Evolutionary conservation across 108 stramenopile genomes (phyloP), one percentile per base, ranked within the genome.

Genomic region (Poteriospumella lacustris): DNA sequence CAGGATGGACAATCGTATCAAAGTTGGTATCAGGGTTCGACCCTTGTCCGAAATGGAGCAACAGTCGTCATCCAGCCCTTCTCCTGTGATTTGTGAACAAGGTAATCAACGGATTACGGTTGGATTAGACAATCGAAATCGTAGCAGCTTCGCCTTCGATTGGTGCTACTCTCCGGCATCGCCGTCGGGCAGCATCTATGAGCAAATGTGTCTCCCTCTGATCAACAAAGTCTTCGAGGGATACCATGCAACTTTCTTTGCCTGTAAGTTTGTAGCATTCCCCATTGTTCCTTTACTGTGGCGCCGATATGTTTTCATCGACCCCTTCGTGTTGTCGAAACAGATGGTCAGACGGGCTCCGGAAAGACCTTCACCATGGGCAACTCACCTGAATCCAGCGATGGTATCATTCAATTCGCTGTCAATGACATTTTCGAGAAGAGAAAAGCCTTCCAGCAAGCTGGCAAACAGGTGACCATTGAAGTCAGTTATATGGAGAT

Each of bases 321-420:
- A 56, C 24, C n/a, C n/a, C n/a, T n/a, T n/a, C n/a, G 52, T 24
- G 52, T 56, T 56, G 52, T 56, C 19, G n/a, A 26, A 9, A 64
- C 36, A 64, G 60, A 82, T 44, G 84, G 84, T 1, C 84, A 82
- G 76, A 85, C 84, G 19, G 84, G 84, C 3, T 44, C 47, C 0
- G 84, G 84, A 0, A 85, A 85, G 43, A 82, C 81, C n/a, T 75
- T 62, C 73, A 85, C 81, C 9, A 85, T 85, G 81, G 81, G 81
- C 0, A 80, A 33, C 19, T 2, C 69, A 36, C 42, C n/a, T 15
- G 73, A 59, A 28, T 44, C 33, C 29, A 28, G 28, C 9, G 36
- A 58, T 68, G 91, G 90, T 28, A 76, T 91, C 24, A 85, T 89
- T 29, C 87, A 82, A 26, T 80, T 87, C 29, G 86, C 88, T 9